These are phyloP conservation scores for Cruciata laevipes DNA, from an alignment of 257 asterid species.

Conservation along the genomic window DNA sequence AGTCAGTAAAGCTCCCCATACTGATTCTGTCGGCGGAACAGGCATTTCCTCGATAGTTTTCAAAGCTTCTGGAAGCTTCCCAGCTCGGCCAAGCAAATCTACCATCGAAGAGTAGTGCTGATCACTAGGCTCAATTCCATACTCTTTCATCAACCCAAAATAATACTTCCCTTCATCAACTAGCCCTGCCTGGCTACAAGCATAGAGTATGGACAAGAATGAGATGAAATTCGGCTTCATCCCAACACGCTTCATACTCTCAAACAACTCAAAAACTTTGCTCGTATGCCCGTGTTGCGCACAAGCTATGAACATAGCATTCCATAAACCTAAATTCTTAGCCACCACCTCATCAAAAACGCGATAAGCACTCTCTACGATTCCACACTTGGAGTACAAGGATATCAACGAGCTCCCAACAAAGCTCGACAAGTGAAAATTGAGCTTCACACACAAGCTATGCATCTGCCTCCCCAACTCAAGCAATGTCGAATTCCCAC, in stretches of 20 bases:
- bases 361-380: conserved; percentile 55
- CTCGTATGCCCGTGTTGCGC: conserved; percentile 66
- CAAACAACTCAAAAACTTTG: conserved; percentile 53
- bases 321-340: conserved; percentile 78
- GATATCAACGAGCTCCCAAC: conserved; percentile 73
- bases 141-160: conserved; percentile 55
- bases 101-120: conserved; percentile 89
- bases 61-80: conserved; percentile 66
- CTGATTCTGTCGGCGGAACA: conserved; percentile 61
- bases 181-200: conserved; percentile 83
- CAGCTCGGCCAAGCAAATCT: conserved; percentile 80
- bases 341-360: conserved; percentile 47
- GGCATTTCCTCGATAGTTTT: conserved; percentile 66
- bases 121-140: conserved; percentile 53
- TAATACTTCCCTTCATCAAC: conserved; percentile 54
- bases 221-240: conserved; percentile 72
- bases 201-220: conserved; percentile 52
- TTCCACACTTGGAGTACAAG: conserved; percentile 77
- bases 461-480: conserved; percentile 83
- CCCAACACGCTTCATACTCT: conserved; percentile 36
- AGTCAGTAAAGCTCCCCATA: conserved; percentile 85
- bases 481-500: conserved; percentile 66
- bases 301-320: conserved; percentile 63
- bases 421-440: conserved; percentile 41
- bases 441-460: conserved; percentile 56